Base-by-base conservation (phyloP, 2,329 filamentous ascomycete genomes). In the Fusarium udum region DNA sequence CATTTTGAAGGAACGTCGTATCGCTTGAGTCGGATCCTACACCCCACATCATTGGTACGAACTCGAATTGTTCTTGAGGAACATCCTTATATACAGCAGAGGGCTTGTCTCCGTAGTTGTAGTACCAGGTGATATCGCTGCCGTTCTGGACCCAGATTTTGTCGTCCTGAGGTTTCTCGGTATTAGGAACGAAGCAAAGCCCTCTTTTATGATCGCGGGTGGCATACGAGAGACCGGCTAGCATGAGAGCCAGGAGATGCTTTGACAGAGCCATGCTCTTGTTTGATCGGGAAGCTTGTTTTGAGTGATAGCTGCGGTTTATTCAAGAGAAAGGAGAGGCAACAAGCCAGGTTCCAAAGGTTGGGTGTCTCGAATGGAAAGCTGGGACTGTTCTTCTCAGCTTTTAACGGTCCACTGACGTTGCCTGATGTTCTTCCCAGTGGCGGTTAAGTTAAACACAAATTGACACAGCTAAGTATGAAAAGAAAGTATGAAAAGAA, bases 31-130 rank as follows among this genome's bases (percentile, higher is more conserved):
- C 79, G 18, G 81, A 67, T 7, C 84, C 83, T 15, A 88, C 84
- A 37, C 92, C 92, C 91, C 92, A 95, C 67, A 95, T 88, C 93
- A 95, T 94, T 57, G 93, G 93, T 3, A 95, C 90, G 80, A 94
- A 96, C 80, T 93, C 87, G 75, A 95, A 89, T 20, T 86, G 81
- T 20, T 84, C 83, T 75, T 91, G 88, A 0, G 86, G 75, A 36
- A 85, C 77, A 56, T 85, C 80, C 45, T 80, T 73, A 78, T 87
- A 91, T 46, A 83, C 83, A 0, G 85, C 70, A 1, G 90, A 89
- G 3, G 93, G 92, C 7, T 81, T 79, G 26, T 85, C 78, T 32
- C 83, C 82, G 81, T 95, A 96, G 84, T 95, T 95, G 87, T 95
- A 96, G 85, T 96, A 96, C 93, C 93, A 96, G 7, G 90, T 92